A percentile compares a stretch with the other conserved stretches of the same genome.
Evolutionary conservation across 345 rosid genomes (phyloP).

Genomic region (Durio zibethinus): DNA sequence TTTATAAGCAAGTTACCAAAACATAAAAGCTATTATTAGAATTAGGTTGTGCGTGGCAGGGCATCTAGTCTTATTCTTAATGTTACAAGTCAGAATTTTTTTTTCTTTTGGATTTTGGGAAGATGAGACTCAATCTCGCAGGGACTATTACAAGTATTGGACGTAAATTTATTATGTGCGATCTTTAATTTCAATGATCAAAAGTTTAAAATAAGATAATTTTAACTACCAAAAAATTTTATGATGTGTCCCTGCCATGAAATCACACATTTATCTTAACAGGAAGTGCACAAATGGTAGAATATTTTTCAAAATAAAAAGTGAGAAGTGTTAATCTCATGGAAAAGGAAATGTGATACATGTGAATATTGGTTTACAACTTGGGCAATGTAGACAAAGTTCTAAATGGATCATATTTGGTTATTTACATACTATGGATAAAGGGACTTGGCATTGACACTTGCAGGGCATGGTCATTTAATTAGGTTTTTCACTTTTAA

Average conservation of each 20-base stretch:
- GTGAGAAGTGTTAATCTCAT: background rate
- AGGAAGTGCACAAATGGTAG: background rate
- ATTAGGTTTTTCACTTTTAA: background rate
- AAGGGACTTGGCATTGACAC: background rate
- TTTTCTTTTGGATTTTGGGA: too few species aligned
- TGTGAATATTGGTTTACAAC: background rate
- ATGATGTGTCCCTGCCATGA: background rate
- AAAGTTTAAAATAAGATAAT: too few species aligned
- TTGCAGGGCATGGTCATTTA: background rate
- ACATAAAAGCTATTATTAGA: too few species aligned
- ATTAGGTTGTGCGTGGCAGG: too few species aligned
- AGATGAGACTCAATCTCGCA: too few species aligned
- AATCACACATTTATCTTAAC: background rate
- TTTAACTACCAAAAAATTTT: too few species aligned
- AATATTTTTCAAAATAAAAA: background rate
- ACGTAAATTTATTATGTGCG: too few species aligned
- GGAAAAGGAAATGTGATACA: background rate
- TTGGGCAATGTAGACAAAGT: background rate
- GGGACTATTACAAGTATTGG: too few species aligned
- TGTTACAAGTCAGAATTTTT: too few species aligned
- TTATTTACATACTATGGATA: background rate
- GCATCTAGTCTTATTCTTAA: too few species aligned
- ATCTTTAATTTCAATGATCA: too few species aligned
- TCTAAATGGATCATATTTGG: background rate
- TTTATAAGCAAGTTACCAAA: too few species aligned